Base-by-base conservation (phyloP, 345 rosid genomes). In the Carallia brachiata region DNA sequence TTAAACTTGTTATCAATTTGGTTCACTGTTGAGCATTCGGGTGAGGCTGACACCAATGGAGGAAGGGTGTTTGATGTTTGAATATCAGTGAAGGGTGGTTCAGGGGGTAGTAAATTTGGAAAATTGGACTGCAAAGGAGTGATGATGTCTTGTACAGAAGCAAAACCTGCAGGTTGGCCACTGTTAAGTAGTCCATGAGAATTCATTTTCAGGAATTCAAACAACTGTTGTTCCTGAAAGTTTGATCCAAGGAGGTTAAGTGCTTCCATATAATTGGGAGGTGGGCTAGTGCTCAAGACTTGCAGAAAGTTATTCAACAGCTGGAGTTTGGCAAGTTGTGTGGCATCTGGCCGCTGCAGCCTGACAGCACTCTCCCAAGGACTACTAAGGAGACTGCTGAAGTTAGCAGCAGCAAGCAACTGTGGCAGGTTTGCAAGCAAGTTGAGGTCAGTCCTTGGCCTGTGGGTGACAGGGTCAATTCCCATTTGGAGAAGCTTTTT, bases 401-500 rank as follows among this genome's bases (percentile, higher is more conserved):
- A 70, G 59, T 83, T 85, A 34, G 85, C 82, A 54, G 90, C 84
- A 13, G 88, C 83, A 3, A 87, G 81, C 48, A 88, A 65, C 67
- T 85, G 96, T 5, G 86, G 90, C 48, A 86, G 72, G 66, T 80
- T 82, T 31, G 87, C 81, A 13, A 90, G 76, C 56, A 84, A 62
- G 66, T 81, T 80, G 54, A 83, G 78, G 72, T 87, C 92, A 30
- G 93, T 82, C 84, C 93, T 83, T 70, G 89, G 91, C 62, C 82
- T 78, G 79, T 90, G 96, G 27, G 96, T 87, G 63, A 90, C 85
- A 4, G 96, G 96, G 52, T 90, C 96, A 6, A 90, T 81, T 13
- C 96, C 96, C 93, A 87, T 87, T 56, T 81, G 87, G n/a, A 90
- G 79, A 78, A 90, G 89, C 85, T 88, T 90, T 70, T 88, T 90